Percentiles rank a stretch among this genome's conserved stretches.
phyloP scores from a whole-genome alignment of 169 alveolate genomes.

The Toxoplasma gondii region DNA sequence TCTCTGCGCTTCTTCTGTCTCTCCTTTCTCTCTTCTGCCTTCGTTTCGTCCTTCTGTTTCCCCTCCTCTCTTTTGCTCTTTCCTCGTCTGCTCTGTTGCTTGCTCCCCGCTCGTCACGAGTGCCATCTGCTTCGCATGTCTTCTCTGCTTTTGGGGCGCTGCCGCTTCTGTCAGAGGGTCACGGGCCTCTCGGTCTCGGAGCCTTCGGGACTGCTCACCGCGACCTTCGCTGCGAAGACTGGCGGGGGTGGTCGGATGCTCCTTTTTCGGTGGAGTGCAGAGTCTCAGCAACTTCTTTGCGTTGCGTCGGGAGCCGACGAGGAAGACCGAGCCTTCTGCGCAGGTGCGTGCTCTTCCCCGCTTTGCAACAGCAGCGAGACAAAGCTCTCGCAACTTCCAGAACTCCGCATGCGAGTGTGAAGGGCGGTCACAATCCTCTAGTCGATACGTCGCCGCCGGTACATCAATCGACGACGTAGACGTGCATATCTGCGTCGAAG shows the following conservation, averaged over 20 bases:
- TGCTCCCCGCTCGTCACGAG: too few relatives aligned
- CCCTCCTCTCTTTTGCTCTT: background rate
- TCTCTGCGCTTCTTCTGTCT: too few relatives aligned
- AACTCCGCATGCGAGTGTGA: too few relatives aligned
- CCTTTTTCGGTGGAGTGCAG: slow-evolving; percentile 27
- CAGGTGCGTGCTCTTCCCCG: background rate
- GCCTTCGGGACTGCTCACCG: background rate
- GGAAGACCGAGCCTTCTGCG: background rate
- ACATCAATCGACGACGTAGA: too few relatives aligned
- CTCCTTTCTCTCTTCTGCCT: too few relatives aligned
- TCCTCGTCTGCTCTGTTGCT: background rate
- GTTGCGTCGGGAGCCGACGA: slow-evolving; percentile 3
- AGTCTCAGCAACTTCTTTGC: background rate
- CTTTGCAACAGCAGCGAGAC: too few relatives aligned
- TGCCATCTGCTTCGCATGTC: too few relatives aligned
- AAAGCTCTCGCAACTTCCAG: too few relatives aligned
- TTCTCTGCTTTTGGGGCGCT: too few relatives aligned
- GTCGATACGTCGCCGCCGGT: too few relatives aligned
- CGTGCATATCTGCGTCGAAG: too few relatives aligned
- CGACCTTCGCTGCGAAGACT: background rate
- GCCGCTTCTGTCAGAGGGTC: background rate
- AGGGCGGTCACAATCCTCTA: too few relatives aligned
- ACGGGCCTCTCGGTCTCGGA: background rate
- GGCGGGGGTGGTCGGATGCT: background rate
- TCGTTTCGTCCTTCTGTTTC: background rate